phyloP scores from a whole-genome alignment of 352 stramenopile genomes.

The Aphanomyces euteiches region DNA sequence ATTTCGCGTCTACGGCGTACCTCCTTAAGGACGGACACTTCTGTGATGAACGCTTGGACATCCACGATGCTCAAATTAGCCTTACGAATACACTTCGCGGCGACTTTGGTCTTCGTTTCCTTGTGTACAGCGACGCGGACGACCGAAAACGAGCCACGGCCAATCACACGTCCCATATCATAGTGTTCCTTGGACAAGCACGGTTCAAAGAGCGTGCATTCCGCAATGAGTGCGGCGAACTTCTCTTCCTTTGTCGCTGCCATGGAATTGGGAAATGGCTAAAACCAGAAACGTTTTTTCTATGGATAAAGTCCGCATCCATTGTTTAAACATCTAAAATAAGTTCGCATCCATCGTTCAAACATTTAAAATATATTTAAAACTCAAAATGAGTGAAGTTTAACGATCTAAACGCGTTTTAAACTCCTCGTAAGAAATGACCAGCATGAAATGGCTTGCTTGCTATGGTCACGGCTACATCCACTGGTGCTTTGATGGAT shows the following conservation, averaged over 20 bases:
- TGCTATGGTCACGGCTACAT: too few relatives aligned
- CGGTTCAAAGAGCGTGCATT: slow-evolving; percentile 20
- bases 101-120: slow-evolving; percentile 73
- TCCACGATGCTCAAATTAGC: slow-evolving; percentile 74
- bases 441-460: too few relatives aligned
- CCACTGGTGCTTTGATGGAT: too few relatives aligned
- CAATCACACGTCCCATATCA: slow-evolving; percentile 76
- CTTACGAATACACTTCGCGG: slow-evolving; percentile 88
- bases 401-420: too few relatives aligned
- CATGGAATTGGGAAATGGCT: too few relatives aligned
- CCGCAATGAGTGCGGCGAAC: slow-evolving; percentile 17
- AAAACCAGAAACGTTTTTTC: too few relatives aligned
- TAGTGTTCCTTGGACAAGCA: slow-evolving; percentile 48
- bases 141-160: slow-evolving; percentile 87
- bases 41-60: slow-evolving; percentile 73
- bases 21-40: slow-evolving; percentile 77
- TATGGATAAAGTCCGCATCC: too few relatives aligned
- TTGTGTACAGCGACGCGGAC: slow-evolving; percentile 84
- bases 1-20: slow-evolving; percentile 31
- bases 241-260: not conserved
- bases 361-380: too few relatives aligned
- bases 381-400: too few relatives aligned
- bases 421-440: too few relatives aligned
- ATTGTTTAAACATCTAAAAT: too few relatives aligned
- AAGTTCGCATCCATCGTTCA: too few relatives aligned